These are phyloP conservation scores for Salix suchowensis DNA, from an alignment of 345 rosid species.

Conservation along the genomic window DNA sequence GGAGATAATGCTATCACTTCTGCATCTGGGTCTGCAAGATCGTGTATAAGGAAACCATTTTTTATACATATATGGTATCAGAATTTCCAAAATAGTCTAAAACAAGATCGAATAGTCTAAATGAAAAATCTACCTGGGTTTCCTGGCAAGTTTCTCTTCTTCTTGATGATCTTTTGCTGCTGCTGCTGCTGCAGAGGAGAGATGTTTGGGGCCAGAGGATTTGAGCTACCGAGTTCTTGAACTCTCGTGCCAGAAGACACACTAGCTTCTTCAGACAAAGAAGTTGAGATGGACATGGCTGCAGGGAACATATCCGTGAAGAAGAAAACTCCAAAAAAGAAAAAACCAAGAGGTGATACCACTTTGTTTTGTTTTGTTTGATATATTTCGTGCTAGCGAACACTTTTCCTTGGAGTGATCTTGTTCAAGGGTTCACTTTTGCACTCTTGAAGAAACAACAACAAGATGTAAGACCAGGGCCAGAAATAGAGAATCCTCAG, in stretches of 20 bases:
- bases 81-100: not conserved
- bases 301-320: conserved; percentile 54
- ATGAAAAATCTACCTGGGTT: conserved; percentile 57
- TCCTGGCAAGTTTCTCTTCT: conserved; percentile 85
- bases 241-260: conserved; percentile 55
- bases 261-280: conserved; percentile 65
- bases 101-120: not conserved
- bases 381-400: conserved; percentile 2
- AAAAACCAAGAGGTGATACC: conserved; percentile 25
- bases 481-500: conserved; percentile 38
- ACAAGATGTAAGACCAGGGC: conserved; percentile 9
- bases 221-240: conserved; percentile 46
- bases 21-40: conserved; percentile 72
- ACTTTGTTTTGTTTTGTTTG: conserved; percentile 13
- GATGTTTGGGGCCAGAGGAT: conserved; percentile 32
- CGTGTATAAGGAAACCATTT: not conserved
- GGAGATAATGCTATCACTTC: conserved; percentile 93
- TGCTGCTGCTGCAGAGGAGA: conserved; percentile 30
- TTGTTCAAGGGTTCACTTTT: conserved; percentile 20
- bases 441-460: conserved; percentile 20
- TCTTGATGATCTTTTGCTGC: conserved; percentile 50
- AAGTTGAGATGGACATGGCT: conserved; percentile 53
- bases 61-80: not conserved
- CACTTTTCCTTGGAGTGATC: not conserved
- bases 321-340: conserved; percentile 43